Conservation (phyloP, 768 basidiomycete species). For the Lentinula guzmanii region DNA sequence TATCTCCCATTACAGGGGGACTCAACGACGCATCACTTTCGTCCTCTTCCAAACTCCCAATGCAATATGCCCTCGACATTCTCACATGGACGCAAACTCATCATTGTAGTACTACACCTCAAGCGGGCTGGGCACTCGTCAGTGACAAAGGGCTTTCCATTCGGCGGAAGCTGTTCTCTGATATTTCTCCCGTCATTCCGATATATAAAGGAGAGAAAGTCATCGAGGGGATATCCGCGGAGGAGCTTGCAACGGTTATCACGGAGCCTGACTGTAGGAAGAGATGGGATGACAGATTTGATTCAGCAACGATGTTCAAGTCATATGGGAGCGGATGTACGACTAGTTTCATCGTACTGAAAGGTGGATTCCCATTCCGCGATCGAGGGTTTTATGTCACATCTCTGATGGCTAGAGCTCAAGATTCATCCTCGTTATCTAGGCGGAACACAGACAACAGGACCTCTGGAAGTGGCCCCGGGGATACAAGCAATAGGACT, state of each 20-base stretch:
- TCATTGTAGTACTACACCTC: conserved; percentile 45
- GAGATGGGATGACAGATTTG: conserved; percentile 85
- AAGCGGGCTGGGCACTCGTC: conserved; percentile 68
- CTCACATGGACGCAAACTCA: conserved; percentile 74
- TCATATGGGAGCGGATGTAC: conserved; percentile 70
- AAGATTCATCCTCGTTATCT: conserved; percentile 29
- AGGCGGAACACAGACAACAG: not conserved
- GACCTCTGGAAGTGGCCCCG: conserved; percentile 23
- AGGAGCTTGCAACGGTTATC: conserved; percentile 77
- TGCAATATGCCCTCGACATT: conserved; percentile 80
- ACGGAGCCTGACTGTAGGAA: conserved; percentile 65
- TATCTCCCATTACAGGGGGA: conserved; percentile 47
- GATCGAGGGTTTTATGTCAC: conserved; percentile 84
- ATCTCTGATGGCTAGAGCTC: conserved; percentile 62
- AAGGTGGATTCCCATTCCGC: conserved; percentile 84
- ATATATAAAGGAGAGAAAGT: conserved; percentile 88
- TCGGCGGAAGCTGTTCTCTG: conserved; percentile 67
- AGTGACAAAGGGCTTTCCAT: conserved; percentile 43
- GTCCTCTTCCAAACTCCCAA: conserved; percentile 56
- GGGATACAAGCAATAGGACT: conserved; percentile 6
- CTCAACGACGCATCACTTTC: conserved; percentile 39
- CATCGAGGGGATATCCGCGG: conserved; percentile 89
- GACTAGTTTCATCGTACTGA: conserved; percentile 67
- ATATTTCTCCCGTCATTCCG: conserved; percentile 75
- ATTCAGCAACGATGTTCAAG: conserved; percentile 62